These are phyloP conservation scores for Tylopilus subfusipes DNA, from an alignment of 768 basidiomycete species.

Conservation along the genomic window DNA sequence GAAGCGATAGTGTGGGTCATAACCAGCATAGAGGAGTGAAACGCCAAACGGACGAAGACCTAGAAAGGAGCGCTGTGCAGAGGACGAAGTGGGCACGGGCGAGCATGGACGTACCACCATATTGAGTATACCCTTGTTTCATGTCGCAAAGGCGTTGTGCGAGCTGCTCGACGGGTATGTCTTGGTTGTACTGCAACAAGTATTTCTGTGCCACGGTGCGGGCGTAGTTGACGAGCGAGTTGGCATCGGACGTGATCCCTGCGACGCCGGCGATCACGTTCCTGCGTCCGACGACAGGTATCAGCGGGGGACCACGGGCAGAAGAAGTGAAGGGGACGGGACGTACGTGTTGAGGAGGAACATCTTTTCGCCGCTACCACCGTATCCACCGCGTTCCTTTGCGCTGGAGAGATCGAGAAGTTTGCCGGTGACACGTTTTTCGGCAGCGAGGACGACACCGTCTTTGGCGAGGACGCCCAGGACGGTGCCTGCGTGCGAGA, in stretches of 20 bases:
- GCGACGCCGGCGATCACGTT: slow-evolving; percentile 96
- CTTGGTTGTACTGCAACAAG: slow-evolving; percentile 88
- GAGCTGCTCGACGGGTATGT: slow-evolving; percentile 95
- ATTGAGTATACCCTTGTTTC: slow-evolving; percentile 99
- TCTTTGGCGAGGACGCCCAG: slow-evolving; percentile 90
- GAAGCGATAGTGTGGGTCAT: slow-evolving; percentile 93
- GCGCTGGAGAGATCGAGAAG: slow-evolving; percentile 85
- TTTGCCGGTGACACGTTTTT: slow-evolving; percentile 99
- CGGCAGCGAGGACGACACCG: slow-evolving; percentile 87
- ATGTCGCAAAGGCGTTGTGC: slow-evolving; percentile 92
- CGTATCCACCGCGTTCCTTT: slow-evolving; percentile 80
- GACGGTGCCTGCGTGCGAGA: slow-evolving; percentile 92
- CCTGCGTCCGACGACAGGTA: slow-evolving; percentile 38
- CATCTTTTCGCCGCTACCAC: slow-evolving; percentile 98
- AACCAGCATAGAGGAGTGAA: slow-evolving; percentile 93
- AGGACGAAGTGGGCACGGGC: not conserved
- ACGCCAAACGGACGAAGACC: slow-evolving; percentile 98
- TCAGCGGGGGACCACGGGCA: not conserved
- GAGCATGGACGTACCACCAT: slow-evolving; percentile 62
- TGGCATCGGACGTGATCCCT: slow-evolving; percentile 94
- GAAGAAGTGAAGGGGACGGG: too few relatives aligned
- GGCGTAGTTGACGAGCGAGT: slow-evolving; percentile 94
- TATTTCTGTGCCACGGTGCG: slow-evolving; percentile 88
- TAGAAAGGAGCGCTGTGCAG: not conserved
- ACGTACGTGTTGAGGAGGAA: slow-evolving; percentile 87